A percentile compares a stretch with the other conserved stretches of the same genome.
These are phyloP conservation scores for Conoideocrella luteorostrata DNA, from an alignment of 2,329 filamentous ascomycete genomes.

Conservation along the genomic window DNA sequence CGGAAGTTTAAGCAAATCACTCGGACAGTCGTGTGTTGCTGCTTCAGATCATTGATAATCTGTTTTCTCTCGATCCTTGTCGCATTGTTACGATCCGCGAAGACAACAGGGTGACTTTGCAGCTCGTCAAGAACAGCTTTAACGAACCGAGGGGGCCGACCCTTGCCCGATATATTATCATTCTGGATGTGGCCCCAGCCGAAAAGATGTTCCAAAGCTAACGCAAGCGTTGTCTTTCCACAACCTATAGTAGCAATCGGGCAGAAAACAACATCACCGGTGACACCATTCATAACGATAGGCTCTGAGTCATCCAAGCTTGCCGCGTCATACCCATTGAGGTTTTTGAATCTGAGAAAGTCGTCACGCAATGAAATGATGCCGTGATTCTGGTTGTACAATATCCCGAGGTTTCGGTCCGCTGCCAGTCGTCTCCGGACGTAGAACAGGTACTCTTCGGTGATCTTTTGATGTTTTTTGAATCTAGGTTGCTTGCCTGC, in stretches of 20 bases:
- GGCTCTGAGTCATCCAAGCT: slow-evolving; percentile 54
- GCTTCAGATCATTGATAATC: slow-evolving; percentile 70
- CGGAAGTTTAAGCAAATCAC: slow-evolving; percentile 86
- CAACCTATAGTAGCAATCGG: slow-evolving; percentile 92
- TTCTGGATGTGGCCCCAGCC: slow-evolving; percentile 93
- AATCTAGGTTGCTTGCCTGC: slow-evolving; percentile 64
- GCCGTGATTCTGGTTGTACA: slow-evolving; percentile 83
- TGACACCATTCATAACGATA: slow-evolving; percentile 47
- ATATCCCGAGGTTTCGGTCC: slow-evolving; percentile 60
- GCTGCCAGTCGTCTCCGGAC: slow-evolving; percentile 66
- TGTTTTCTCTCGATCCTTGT: slow-evolving; percentile 82
- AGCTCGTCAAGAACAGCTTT: slow-evolving; percentile 61
- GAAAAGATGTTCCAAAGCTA: slow-evolving; percentile 77
- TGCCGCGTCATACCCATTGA: slow-evolving; percentile 86
- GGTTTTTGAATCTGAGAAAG: slow-evolving; percentile 74
- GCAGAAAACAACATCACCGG: slow-evolving; percentile 69
- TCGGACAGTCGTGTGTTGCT: slow-evolving; percentile 54
- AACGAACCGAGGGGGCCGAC: slow-evolving; percentile 72
- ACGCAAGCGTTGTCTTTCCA: slow-evolving; percentile 88
- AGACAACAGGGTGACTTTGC: slow-evolving; percentile 61
- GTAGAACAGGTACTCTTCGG: slow-evolving; percentile 82
- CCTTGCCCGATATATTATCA: slow-evolving; percentile 82
- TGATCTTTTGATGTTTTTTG: slow-evolving; percentile 85
- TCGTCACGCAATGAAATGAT: slow-evolving; percentile 88
- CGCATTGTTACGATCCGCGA: slow-evolving; percentile 93